A percentile compares a stretch with the other conserved stretches of the same genome.
Evolutionary conservation across 2,329 filamentous ascomycete genomes (phyloP).

Genomic region (Fusarium sp.): DNA sequence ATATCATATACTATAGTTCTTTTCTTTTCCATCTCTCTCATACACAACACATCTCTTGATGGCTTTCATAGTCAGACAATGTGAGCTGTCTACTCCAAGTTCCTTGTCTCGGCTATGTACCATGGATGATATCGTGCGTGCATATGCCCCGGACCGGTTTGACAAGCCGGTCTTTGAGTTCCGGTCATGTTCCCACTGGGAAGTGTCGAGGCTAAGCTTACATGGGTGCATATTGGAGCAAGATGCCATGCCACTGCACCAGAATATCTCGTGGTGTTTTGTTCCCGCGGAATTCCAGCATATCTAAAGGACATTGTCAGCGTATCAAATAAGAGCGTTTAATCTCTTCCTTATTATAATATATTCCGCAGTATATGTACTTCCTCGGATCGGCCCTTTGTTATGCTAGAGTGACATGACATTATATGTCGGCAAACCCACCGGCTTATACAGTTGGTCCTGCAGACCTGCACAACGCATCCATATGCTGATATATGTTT

Average conservation of each 20-base stretch:
- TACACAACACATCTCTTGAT: background rate
- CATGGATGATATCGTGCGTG: slow-evolving; percentile 26
- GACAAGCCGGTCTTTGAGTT: slow-evolving; percentile 26
- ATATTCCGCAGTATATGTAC: background rate
- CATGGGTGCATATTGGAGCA: background rate
- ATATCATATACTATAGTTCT: background rate
- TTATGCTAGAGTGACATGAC: slow-evolving; percentile 3
- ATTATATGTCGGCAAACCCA: background rate
- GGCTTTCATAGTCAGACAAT: background rate
- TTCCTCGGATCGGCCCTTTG: slow-evolving; percentile 24
- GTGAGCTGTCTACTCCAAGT: background rate
- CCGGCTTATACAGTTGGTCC: background rate
- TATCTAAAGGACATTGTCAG: background rate
- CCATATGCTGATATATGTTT: slow-evolving; percentile 1
- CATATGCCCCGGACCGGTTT: slow-evolving; percentile 26
- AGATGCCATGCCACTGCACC: background rate
- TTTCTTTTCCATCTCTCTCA: background rate
- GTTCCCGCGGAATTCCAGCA: background rate
- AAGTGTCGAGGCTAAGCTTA: background rate
- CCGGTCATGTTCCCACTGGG: slow-evolving; percentile 13
- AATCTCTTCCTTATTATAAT: background rate
- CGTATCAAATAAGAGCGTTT: background rate
- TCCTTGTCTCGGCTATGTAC: slow-evolving; percentile 10
- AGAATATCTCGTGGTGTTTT: slow-evolving; percentile 1
- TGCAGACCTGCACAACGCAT: background rate